Evolutionary conservation across 2,329 filamentous ascomycete genomes (phyloP), one percentile per base, ranked within the genome.

Genomic region (Nemania bipapillata): DNA sequence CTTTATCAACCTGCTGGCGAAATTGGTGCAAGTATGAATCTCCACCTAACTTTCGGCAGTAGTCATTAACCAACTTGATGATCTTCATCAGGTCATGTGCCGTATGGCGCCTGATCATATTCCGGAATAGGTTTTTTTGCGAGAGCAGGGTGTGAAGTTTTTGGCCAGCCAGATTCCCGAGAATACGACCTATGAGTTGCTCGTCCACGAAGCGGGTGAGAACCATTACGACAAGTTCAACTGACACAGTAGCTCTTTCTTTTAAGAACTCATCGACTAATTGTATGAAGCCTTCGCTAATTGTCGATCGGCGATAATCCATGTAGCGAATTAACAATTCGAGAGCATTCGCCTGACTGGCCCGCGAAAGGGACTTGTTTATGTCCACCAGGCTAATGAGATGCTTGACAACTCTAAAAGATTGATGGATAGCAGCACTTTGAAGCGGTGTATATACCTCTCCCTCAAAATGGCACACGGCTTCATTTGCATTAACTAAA

Each of bases 301-400:
- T 11, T 22, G 12, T 24, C 22, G n/a, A 17, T 32, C 12, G 6
- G 0, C 1, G 2, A 9, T 15, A 1, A 4, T 11, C 4, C 20
- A 28, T 2, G 47, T 28, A 9, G 4, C 22, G 1, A 50, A 50
- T 50, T 22, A 50, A 28, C 3, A 50, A 28, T 22, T 15, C 4
- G 1, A 50, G 22, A 28, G 47, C 11, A 12, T 26, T 50, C 9
- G 4, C 12, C 4, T 12, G 4, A 28, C 22, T 0, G 35, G 3
- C 1, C 2, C 24, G 1, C 9, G 49, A 6, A 15, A 64, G 42
- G 4, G 53, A 32, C n/a, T 52, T 58, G 11, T 57, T 64, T 17
- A 64, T 45, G 7, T 64, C 62, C 17, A 45, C 45, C 1, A 2
- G 45, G 15, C 4, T 11, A 24, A 58, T 20, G n/a, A 64, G 54